Conservation (phyloP, 768 basidiomycete species). For the Leccinum rimulosum region DNA sequence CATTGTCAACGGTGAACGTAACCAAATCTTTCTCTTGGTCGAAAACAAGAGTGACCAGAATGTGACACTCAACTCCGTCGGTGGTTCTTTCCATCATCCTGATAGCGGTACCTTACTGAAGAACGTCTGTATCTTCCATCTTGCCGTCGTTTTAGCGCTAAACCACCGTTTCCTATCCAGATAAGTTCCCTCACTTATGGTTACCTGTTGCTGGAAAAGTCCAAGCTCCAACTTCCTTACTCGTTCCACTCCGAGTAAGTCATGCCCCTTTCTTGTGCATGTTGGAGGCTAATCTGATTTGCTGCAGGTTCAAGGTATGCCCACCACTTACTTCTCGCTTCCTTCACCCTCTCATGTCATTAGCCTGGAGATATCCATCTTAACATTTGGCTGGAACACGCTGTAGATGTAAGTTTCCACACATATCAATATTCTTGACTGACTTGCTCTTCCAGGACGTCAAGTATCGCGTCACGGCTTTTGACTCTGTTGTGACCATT, state of each 20-base stretch:
- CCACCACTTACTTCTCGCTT: not conserved
- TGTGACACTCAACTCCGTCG: conserved; percentile 61
- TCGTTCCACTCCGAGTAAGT: conserved; percentile 81
- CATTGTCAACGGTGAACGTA: conserved; percentile 81
- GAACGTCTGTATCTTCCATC: conserved; percentile 50
- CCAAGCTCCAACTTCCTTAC: conserved; percentile 67
- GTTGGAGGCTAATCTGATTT: conserved; percentile 5
- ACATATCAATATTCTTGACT: not conserved
- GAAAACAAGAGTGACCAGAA: conserved; percentile 78
- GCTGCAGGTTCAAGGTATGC: conserved; percentile 58
- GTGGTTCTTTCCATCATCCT: conserved; percentile 67
- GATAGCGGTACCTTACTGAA: conserved; percentile 63
- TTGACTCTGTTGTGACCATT: conserved; percentile 72
- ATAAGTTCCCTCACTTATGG: conserved; percentile 55
- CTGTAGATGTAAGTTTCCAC: conserved; percentile 48
- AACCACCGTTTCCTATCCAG: conserved; percentile 36
- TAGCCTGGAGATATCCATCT: conserved; percentile 77
- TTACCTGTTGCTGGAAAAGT: conserved; percentile 49
- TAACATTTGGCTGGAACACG: conserved; percentile 74
- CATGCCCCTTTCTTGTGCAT: not conserved
- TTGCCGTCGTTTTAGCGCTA: not conserved
- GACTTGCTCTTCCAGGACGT: conserved; percentile 40
- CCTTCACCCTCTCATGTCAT: conserved; percentile 7
- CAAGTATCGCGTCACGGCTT: conserved; percentile 62
- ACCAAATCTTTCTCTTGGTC: conserved; percentile 58